Evolutionary conservation across 2,329 filamentous ascomycete species (phyloP).

Genomic region (Clarireedia paspali): DNA sequence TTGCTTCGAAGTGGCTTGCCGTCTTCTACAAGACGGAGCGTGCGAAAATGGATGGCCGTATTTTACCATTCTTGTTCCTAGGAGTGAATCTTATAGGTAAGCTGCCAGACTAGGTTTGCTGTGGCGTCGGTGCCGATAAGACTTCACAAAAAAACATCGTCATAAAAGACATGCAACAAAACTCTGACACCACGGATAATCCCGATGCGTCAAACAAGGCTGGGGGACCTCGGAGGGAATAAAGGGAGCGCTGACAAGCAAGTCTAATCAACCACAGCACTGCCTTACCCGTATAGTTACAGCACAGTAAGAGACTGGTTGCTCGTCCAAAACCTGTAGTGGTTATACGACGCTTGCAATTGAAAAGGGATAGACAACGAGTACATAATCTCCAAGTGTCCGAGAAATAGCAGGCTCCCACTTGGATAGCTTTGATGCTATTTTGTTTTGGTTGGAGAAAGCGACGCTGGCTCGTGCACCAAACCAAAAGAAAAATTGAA

Average conservation of each 20-base stretch:
- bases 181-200: conserved; percentile 3
- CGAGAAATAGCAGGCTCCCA: background rate
- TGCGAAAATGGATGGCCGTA: no score
- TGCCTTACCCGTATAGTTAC: no score
- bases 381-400: no score
- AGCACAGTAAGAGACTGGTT: no score
- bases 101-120: no score
- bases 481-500: background rate
- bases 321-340: no score
- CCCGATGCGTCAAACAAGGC: conserved; percentile 1
- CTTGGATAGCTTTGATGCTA: background rate
- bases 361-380: no score
- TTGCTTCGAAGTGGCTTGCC: no score
- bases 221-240: background rate
- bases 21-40: no score
- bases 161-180: conserved; percentile 10
- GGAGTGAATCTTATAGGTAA: no score
- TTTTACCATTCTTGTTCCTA: no score
- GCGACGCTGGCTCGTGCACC: conserved; percentile 5
- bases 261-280: background rate
- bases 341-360: no score
- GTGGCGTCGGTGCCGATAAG: conserved; percentile 1
- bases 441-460: background rate
- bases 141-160: conserved; percentile 10
- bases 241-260: background rate